Evolutionary conservation across 495 filamentous ascomycete genomes (phyloP).

Genomic region (Halenospora varia): DNA sequence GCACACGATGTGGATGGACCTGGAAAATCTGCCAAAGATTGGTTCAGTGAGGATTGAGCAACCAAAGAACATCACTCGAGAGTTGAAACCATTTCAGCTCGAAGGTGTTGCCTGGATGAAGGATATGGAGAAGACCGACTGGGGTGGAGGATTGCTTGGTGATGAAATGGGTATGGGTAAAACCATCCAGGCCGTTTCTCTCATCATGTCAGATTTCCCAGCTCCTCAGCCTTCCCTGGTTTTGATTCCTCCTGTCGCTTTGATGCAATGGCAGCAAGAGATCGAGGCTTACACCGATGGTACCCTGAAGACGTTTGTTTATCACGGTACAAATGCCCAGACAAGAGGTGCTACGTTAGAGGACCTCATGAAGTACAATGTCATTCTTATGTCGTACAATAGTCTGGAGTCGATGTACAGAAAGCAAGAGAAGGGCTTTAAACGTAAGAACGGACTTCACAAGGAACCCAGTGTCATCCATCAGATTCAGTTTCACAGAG

Average conservation of each 20-base stretch:
- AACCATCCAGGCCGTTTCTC: constrained; percentile 93
- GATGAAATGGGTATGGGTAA: constrained; percentile 99
- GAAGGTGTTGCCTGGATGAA: constrained; percentile 94
- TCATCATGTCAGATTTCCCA: constrained; percentile 96
- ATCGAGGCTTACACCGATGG: constrained; percentile 89
- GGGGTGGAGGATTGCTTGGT: constrained; percentile 83
- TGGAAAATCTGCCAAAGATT: constrained; percentile 63
- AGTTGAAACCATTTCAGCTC: constrained; percentile 86
- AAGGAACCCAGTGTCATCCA: constrained; percentile 88
- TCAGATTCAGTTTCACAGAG: constrained; percentile 78
- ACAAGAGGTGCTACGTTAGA: constrained; percentile 67
- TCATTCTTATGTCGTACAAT: constrained; percentile 96
- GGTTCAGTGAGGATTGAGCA: constrained; percentile 64
- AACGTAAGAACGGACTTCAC: constrained; percentile 66
- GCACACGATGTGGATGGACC: constrained; percentile 75
- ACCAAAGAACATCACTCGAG: constrained; percentile 71
- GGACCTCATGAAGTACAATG: constrained; percentile 76
- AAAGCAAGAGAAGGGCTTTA: constrained; percentile 88
- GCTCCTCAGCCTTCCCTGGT: constrained; percentile 79
- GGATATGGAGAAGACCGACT: constrained; percentile 77
- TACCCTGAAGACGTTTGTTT: constrained; percentile 81
- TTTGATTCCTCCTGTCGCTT: constrained; percentile 86
- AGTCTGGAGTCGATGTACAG: constrained; percentile 86
- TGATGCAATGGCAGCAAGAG: constrained; percentile 96
- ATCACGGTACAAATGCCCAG: constrained; percentile 81